Evolutionary conservation across 176 grass and related monocot genomes (phyloP).

Genomic region (Melocanna baccifera): DNA sequence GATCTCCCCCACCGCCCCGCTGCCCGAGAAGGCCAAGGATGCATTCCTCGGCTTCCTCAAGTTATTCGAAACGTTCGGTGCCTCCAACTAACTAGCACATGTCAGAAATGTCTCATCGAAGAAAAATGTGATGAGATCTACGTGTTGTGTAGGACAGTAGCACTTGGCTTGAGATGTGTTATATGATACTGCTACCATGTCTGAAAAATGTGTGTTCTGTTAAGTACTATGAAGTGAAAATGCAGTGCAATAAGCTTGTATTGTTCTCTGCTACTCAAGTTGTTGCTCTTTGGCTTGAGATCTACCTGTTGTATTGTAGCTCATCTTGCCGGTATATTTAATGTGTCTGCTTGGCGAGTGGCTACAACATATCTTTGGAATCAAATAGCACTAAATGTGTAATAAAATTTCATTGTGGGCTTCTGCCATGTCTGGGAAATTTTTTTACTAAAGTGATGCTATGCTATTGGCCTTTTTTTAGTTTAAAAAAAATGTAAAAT

Average conservation of each 20-base stretch:
- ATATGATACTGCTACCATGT: neutral
- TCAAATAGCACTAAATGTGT: too few relatives aligned
- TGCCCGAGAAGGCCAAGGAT: slow-evolving; percentile 41
- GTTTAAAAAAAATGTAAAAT: too few relatives aligned
- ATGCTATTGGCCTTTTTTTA: too few relatives aligned
- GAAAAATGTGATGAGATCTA: neutral
- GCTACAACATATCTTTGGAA: too few relatives aligned
- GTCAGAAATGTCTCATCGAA: neutral
- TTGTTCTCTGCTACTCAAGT: neutral
- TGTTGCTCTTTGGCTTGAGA: neutral
- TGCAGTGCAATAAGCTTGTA: neutral
- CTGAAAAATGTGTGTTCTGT: neutral
- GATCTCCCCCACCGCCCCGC: slow-evolving; percentile 14
- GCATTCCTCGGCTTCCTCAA: slow-evolving; percentile 49
- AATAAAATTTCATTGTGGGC: too few relatives aligned
- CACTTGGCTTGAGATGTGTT: neutral
- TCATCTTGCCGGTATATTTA: neutral
- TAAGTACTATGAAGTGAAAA: neutral
- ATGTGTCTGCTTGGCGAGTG: too few relatives aligned
- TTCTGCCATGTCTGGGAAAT: too few relatives aligned
- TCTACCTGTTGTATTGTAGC: neutral
- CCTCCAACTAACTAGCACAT: neutral
- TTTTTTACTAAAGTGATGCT: too few relatives aligned
- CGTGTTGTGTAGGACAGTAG: neutral
- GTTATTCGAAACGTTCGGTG: slow-evolving; percentile 23